Base-by-base conservation (phyloP, 2,329 filamentous ascomycete genomes). In the Sordariomycetes sp. region DNA sequence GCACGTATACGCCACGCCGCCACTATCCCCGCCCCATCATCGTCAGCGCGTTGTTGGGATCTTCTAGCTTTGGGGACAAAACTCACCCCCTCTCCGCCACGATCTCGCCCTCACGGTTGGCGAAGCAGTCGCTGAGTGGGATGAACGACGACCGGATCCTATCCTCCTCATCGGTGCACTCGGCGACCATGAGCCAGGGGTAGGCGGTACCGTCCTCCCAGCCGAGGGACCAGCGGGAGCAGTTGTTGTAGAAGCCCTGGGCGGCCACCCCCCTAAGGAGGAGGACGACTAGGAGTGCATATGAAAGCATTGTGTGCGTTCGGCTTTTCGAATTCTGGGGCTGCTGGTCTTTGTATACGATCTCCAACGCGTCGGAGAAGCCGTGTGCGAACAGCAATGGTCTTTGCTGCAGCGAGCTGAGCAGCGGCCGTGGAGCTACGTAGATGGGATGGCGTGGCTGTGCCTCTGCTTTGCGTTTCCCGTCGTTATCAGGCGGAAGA, bases 51-150 rank as follows among this genome's bases (percentile, higher is more conserved):
- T n/a, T 16, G 18, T 25, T 24, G 5, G 3, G 16, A 10, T 2
- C n/a, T 54, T 28, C 8, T n/a, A 8, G 12, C 3, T 32, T 20
- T 1, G 53, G 32, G 20, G 32, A 20, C 14, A 12, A 53, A 16
- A n/a, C 56, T 53, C 32, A 58, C 56, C 24, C 22, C 16, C 22
- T 37, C 24, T 37, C n/a, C 18, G 20, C 46, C 16, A 48, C 24
- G 10, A 58, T 25, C 24, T 54, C 20, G 22, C 56, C 56, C 43
- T 58, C 56, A 16, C 40, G 14, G 35, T 58, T 58, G 34, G 51
- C 34, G 16, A 58, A 25, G 25, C 56, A 58, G 37, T 58, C 56
- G n/a, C 34, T 54, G n/a, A 58, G 32, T 4, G 50, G 37, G 12
- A 58, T 35, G 35, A 58, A 53, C 48, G 56, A 58, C 2, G 50